A percentile compares a stretch with the other conserved stretches of the same genome.
Conservation (phyloP, 75 land plant genomes). For the Picea sitchensis region DNA sequence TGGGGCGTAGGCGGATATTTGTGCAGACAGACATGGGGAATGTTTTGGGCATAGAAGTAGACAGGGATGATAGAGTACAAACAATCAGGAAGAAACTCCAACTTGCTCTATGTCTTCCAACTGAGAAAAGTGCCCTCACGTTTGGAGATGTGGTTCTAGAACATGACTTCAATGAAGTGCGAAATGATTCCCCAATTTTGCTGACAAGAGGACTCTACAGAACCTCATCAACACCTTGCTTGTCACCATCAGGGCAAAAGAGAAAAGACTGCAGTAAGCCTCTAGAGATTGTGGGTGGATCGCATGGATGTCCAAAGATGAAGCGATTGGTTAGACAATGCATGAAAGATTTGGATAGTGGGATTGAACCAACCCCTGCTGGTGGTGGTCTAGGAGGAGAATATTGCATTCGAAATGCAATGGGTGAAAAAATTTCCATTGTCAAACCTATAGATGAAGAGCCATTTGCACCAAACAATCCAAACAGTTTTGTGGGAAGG, state of each 20-base stretch:
- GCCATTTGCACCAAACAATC: conserved; percentile 53
- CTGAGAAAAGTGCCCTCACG: too few species aligned
- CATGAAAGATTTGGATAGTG: conserved; percentile 49
- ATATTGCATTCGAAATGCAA: conserved; percentile 31
- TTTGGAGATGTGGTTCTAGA: background rate
- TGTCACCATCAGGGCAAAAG: background rate
- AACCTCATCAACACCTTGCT: conserved; percentile 11
- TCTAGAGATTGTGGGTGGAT: conserved; percentile 13
- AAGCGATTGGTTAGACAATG: conserved; percentile 43
- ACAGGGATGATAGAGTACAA: too few species aligned
- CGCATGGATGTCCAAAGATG: conserved; percentile 17
- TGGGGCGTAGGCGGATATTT: too few species aligned
- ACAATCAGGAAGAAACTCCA: too few species aligned
- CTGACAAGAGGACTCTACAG: conserved; percentile 16
- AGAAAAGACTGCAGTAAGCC: conserved; percentile 3
- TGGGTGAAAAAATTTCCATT: conserved; percentile 54
- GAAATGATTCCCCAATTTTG: conserved; percentile 12
- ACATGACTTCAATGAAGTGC: conserved; percentile 11
- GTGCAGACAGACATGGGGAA: too few species aligned
- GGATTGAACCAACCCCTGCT: conserved; percentile 41
- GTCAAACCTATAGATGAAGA: conserved; percentile 71
- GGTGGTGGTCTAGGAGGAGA: conserved; percentile 60
- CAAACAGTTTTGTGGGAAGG: conserved; percentile 57
- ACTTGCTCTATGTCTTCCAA: too few species aligned
- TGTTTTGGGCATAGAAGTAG: too few species aligned